phyloP scores from a whole-genome alignment of 345 rosid species.

The Eucalyptus curtisii region DNA sequence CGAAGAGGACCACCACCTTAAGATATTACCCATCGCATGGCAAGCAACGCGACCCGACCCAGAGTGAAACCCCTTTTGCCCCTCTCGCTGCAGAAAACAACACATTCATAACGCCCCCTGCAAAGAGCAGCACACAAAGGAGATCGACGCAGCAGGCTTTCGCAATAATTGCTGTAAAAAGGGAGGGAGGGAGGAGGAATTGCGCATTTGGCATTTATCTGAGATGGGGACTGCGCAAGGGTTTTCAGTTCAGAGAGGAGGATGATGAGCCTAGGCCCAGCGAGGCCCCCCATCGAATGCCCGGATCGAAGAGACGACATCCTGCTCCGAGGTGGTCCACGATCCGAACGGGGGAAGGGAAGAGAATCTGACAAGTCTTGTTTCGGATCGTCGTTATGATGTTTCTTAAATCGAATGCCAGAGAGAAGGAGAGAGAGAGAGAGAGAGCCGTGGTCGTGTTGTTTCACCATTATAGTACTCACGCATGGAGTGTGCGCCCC shows the following conservation, averaged over 20 bases:
- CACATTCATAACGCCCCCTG: neutral
- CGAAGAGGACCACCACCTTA: neutral
- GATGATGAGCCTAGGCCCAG: neutral
- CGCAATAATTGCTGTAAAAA: neutral
- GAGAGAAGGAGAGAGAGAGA: neutral
- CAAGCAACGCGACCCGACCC: neutral
- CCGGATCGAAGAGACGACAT: neutral
- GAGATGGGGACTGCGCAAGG: neutral
- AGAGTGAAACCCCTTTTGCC: neutral
- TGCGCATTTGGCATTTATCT: neutral
- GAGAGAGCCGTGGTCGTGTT: neutral
- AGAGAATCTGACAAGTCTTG: neutral
- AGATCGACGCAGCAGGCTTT: neutral
- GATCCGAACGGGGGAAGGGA: neutral
- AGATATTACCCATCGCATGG: neutral
- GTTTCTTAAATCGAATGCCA: neutral
- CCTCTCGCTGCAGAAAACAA: neutral
- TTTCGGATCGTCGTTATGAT: neutral
- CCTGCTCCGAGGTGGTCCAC: neutral
- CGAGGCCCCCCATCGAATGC: neutral
- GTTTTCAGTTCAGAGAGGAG: neutral
- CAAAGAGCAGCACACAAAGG: neutral
- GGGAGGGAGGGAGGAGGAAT: neutral
- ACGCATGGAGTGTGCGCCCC: conserved; percentile 18
- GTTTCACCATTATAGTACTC: conserved; percentile 11